Conservation (phyloP, 768 basidiomycete genomes). For the Termitomyces titanicus region DNA sequence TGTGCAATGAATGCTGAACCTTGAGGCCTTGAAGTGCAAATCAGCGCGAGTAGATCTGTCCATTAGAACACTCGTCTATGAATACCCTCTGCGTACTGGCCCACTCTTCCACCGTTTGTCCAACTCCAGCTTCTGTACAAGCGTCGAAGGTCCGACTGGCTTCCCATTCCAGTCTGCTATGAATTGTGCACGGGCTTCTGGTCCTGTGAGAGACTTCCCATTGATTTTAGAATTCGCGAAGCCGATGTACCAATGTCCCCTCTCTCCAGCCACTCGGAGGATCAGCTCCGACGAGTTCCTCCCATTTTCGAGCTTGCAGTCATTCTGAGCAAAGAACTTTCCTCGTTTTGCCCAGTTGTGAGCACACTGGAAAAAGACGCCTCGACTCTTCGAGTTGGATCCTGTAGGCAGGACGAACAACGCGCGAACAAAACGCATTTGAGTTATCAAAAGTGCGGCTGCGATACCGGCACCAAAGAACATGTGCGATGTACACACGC, state of each 20-base stretch:
- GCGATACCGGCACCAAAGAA: conserved; percentile 26
- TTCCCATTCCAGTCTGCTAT: conserved; percentile 25
- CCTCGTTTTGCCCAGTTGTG: conserved; percentile 27
- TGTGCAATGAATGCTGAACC: not conserved
- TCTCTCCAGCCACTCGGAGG: conserved; percentile 23
- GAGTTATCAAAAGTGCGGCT: conserved; percentile 25
- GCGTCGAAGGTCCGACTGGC: conserved; percentile 8
- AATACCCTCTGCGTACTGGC: conserved; percentile 15
- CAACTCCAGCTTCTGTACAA: conserved; percentile 1
- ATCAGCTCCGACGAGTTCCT: conserved; percentile 30
- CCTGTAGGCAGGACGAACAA: conserved; percentile 22
- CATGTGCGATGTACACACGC: conserved; percentile 26
- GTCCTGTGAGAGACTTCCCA: conserved; percentile 16
- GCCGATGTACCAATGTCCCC: conserved; percentile 32
- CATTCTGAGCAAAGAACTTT: conserved; percentile 19
- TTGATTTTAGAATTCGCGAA: conserved; percentile 23
- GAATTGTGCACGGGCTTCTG: conserved; percentile 24
- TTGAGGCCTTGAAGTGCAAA: not conserved
- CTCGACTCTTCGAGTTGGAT: conserved; percentile 14
- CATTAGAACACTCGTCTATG: not conserved
- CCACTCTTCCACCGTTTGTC: conserved; percentile 27
- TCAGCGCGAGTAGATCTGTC: not conserved
- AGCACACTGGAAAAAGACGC: conserved; percentile 28
- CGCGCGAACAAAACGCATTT: conserved; percentile 29
- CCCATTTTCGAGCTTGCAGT: conserved; percentile 26